These are phyloP conservation scores for Microcyclospora tardicrescens DNA, from an alignment of 2,329 filamentous ascomycete genomes.

Conservation along the genomic window DNA sequence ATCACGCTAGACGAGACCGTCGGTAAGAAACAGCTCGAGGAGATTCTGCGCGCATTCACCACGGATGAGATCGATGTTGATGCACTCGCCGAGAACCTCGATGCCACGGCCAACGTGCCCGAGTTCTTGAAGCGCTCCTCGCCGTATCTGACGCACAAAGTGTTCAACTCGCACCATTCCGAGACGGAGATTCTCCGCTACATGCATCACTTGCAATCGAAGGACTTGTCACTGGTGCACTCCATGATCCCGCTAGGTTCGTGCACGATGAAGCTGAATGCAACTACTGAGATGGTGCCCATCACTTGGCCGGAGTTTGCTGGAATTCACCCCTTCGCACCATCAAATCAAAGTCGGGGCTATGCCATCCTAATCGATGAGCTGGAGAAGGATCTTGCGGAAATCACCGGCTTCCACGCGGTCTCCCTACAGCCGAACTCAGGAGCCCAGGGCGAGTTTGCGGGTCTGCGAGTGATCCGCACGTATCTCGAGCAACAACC, in stretches of 20 bases:
- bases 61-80: constrained; percentile 28
- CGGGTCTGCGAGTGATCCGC: constrained; percentile 76
- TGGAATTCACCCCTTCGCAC: constrained; percentile 70
- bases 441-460: constrained; percentile 88
- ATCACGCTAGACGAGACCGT: constrained; percentile 72
- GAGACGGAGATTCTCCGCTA: constrained; percentile 91
- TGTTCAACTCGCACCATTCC: constrained; percentile 90
- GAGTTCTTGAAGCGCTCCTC: constrained; percentile 56
- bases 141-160: constrained; percentile 70
- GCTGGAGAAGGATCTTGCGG: constrained; percentile 61
- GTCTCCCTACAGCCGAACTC: constrained; percentile 90
- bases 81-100: constrained; percentile 18
- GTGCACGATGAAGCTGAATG: constrained; percentile 94
- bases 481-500: constrained; percentile 62
- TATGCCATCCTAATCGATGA: constrained; percentile 58
- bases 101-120: constrained; percentile 34
- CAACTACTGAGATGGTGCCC: constrained; percentile 83
- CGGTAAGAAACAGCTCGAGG: constrained; percentile 41
- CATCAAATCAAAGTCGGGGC: constrained; percentile 48
- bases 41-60: constrained; percentile 45
- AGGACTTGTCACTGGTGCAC: constrained; percentile 85
- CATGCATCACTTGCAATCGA: constrained; percentile 84
- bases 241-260: constrained; percentile 97
- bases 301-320: constrained; percentile 65
- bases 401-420: constrained; percentile 82